phyloP scores from a whole-genome alignment of 164 flowering plant species.

The Annona squamosa region DNA sequence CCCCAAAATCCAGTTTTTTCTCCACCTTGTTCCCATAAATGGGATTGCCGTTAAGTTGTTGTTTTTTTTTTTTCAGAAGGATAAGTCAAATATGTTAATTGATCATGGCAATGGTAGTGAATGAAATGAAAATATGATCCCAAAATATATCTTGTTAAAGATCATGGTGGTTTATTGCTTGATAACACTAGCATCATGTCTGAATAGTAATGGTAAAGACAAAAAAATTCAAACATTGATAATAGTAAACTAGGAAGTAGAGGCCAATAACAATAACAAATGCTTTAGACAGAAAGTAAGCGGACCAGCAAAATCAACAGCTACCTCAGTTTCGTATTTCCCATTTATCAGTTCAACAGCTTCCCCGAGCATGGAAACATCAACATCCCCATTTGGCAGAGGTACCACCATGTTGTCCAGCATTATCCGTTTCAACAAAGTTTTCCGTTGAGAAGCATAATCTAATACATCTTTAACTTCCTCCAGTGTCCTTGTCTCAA shows the following conservation, averaged over 20 bases:
- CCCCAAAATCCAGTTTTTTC: no score
- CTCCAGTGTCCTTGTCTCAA: conserved; percentile 90
- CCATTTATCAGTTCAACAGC: conserved; percentile 78
- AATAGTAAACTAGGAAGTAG: neutral
- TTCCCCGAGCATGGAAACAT: conserved; percentile 84
- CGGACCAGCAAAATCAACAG: conserved; percentile 3
- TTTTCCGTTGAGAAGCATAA: conserved; percentile 56
- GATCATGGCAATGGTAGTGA: no score
- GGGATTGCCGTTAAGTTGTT: no score
- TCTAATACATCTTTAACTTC: conserved; percentile 78
- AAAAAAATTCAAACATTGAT: no score
- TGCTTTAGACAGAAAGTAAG: neutral
- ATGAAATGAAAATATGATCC: no score
- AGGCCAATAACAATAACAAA: neutral
- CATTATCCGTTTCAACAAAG: conserved; percentile 86
- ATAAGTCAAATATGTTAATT: no score
- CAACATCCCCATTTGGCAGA: conserved; percentile 68
- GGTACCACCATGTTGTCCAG: conserved; percentile 96
- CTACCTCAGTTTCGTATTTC: conserved; percentile 92
- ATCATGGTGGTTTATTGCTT: no score
- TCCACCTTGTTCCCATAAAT: no score
- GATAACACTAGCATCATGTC: no score
- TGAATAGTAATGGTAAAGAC: no score
- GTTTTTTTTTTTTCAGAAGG: no score
- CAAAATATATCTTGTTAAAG: no score